phyloP scores from a whole-genome alignment of 495 filamentous ascomycete genomes.

The Penicillium flavigenum region DNA sequence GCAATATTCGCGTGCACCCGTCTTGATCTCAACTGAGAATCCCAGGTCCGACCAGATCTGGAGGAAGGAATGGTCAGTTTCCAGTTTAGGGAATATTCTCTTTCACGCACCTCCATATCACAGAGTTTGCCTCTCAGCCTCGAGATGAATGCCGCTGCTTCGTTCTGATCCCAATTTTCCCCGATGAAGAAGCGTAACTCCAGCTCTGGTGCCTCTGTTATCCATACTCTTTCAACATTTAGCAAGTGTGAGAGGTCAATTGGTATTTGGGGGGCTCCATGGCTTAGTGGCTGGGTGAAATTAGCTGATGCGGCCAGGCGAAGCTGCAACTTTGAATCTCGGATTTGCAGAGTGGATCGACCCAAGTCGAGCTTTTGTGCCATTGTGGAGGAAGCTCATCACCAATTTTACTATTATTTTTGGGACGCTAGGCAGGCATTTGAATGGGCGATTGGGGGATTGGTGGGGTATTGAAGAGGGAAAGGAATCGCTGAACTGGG shows the following conservation, averaged over 20 bases:
- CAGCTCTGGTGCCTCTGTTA: constrained; percentile 33
- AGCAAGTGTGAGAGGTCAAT: not conserved
- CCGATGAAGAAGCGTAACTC: constrained; percentile 25
- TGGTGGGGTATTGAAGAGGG: not conserved
- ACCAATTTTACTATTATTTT: not conserved
- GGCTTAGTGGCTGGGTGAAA: not conserved
- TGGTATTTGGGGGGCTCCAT: not conserved
- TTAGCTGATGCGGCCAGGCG: constrained; percentile 15
- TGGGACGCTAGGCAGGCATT: not conserved
- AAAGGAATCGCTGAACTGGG: not conserved
- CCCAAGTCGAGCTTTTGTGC: constrained; percentile 22
- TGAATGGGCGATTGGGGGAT: not conserved
- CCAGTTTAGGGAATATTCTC: not conserved
- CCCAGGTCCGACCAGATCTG: constrained; percentile 41
- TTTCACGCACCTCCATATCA: constrained; percentile 27
- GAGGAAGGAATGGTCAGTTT: not conserved
- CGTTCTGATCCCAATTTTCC: not conserved
- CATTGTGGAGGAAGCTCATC: constrained; percentile 13
- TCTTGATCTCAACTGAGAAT: constrained; percentile 28
- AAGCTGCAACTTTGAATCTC: constrained; percentile 18
- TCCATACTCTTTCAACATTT: constrained; percentile 27
- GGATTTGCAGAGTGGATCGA: constrained; percentile 9
- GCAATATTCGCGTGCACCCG: constrained; percentile 1
- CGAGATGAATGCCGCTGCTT: constrained; percentile 16
- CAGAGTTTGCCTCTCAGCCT: constrained; percentile 25